Evolutionary conservation across 441 rosid genomes (phyloP).

Genomic region (Brassica balearica): DNA sequence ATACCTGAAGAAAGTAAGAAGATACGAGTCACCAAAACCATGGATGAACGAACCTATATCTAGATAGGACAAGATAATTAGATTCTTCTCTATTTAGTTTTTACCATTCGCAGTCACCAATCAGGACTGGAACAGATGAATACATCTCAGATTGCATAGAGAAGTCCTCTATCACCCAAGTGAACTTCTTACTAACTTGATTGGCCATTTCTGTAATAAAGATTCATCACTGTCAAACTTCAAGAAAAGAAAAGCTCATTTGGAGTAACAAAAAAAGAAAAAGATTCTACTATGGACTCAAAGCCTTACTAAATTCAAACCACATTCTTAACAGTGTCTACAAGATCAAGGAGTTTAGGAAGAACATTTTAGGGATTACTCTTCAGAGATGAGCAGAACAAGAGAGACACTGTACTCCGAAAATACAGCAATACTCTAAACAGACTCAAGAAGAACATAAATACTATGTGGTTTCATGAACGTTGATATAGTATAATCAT

Average conservation of each 20-base stretch:
- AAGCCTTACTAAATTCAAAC: background rate
- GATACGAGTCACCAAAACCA: background rate
- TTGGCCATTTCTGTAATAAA: constrained; percentile 3
- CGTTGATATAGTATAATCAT: no score
- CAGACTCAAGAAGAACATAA: no score
- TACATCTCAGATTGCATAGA: background rate
- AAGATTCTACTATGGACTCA: background rate
- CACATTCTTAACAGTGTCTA: background rate
- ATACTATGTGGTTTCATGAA: no score
- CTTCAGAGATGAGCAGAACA: background rate
- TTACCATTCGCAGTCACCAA: constrained; percentile 16
- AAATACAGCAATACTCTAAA: background rate
- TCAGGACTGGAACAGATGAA: background rate
- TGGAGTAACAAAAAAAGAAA: background rate
- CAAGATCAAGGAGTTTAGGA: background rate
- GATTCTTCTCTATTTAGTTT: background rate
- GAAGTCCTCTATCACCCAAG: constrained; percentile 2
- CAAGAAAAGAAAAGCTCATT: no score
- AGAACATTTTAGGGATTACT: background rate
- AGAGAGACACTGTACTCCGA: background rate
- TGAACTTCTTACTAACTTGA: background rate
- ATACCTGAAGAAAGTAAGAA: background rate
- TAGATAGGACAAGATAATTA: background rate
- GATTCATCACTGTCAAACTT: background rate
- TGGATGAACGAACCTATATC: background rate